A percentile compares a stretch with the other conserved stretches of the same genome.
Conservation (phyloP, 805 yeast species). For the Schwanniomyces occidentalis region DNA sequence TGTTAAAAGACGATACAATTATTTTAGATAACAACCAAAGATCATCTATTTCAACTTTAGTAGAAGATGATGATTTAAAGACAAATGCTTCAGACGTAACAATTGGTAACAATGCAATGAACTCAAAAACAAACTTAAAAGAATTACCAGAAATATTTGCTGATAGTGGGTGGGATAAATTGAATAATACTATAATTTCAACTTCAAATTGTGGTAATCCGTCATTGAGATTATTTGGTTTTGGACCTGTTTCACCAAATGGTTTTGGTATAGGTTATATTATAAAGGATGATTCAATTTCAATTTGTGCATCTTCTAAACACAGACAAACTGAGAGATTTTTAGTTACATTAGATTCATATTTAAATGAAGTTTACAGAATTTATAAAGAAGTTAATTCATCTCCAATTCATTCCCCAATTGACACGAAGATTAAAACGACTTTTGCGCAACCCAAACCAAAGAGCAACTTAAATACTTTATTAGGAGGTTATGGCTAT, state of each 20-base stretch:
- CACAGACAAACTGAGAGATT: constrained; percentile 61
- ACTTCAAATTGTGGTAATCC: constrained; percentile 64
- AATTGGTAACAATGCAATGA: constrained; percentile 21
- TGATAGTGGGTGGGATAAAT: constrained; percentile 84
- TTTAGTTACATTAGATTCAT: constrained; percentile 51
- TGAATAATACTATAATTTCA: constrained; percentile 77
- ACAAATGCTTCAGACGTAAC: constrained; percentile 30
- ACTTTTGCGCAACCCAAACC: constrained; percentile 24
- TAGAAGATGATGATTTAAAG: constrained; percentile 16
- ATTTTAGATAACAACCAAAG: constrained; percentile 17
- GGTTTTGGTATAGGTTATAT: constrained; percentile 62
- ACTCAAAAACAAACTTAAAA: constrained; percentile 18
- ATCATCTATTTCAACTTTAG: constrained; percentile 15
- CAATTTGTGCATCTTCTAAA: constrained; percentile 57
- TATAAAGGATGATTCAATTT: constrained; percentile 51
- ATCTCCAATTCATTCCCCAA: constrained; percentile 2
- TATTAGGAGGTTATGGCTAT: constrained; percentile 60
- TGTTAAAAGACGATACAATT: constrained; percentile 22
- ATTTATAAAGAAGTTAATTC: constrained; percentile 13
- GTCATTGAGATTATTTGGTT: constrained; percentile 56
- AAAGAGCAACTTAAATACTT: constrained; percentile 29
- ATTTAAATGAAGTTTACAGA: constrained; percentile 46
- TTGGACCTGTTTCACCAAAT: constrained; percentile 58
- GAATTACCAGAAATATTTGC: constrained; percentile 74
- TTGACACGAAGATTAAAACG: constrained; percentile 14